These are phyloP conservation scores for Jamesozyma rosinii DNA, from an alignment of 805 yeast species.

Conservation along the genomic window DNA sequence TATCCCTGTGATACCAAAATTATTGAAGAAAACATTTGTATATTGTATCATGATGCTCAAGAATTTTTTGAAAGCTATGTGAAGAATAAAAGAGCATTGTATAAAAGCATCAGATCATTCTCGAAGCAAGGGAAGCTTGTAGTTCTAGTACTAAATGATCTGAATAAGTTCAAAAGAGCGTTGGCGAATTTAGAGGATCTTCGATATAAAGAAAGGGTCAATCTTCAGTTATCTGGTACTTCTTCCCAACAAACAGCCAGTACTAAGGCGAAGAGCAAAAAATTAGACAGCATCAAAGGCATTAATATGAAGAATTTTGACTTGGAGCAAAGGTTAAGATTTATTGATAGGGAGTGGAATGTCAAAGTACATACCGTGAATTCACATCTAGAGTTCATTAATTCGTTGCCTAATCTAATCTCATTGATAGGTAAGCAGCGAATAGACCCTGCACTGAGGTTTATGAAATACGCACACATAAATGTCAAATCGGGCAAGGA, in stretches of 20 bases:
- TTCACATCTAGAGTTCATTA: slow-evolving; percentile 36
- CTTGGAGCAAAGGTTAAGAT: slow-evolving; percentile 35
- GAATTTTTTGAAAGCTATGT: slow-evolving; percentile 34
- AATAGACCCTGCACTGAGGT: slow-evolving; percentile 49
- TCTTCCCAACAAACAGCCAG: not conserved
- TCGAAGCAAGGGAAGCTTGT: slow-evolving; percentile 25
- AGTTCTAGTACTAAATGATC: slow-evolving; percentile 41
- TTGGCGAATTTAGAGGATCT: slow-evolving; percentile 40
- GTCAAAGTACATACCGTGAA: slow-evolving; percentile 38
- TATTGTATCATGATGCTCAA: slow-evolving; percentile 40
- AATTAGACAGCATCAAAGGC: slow-evolving; percentile 9
- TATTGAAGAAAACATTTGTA: slow-evolving; percentile 36
- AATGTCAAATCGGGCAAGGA: slow-evolving; percentile 50
- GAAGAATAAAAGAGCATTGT: slow-evolving; percentile 19
- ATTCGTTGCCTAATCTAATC: slow-evolving; percentile 52
- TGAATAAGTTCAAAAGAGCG: slow-evolving; percentile 38
- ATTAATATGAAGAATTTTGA: slow-evolving; percentile 21
- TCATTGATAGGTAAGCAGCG: slow-evolving; percentile 45
- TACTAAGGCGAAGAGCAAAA: slow-evolving; percentile 5
- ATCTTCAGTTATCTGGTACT: slow-evolving; percentile 20
- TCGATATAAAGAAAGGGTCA: slow-evolving; percentile 34
- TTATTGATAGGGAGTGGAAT: slow-evolving; percentile 39
- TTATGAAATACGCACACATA: slow-evolving; percentile 45
- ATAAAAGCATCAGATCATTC: slow-evolving; percentile 18
- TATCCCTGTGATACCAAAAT: slow-evolving; percentile 40